Evolutionary conservation across 441 rosid species (phyloP).

Genomic region (Pelargonium cotyledonis): DNA sequence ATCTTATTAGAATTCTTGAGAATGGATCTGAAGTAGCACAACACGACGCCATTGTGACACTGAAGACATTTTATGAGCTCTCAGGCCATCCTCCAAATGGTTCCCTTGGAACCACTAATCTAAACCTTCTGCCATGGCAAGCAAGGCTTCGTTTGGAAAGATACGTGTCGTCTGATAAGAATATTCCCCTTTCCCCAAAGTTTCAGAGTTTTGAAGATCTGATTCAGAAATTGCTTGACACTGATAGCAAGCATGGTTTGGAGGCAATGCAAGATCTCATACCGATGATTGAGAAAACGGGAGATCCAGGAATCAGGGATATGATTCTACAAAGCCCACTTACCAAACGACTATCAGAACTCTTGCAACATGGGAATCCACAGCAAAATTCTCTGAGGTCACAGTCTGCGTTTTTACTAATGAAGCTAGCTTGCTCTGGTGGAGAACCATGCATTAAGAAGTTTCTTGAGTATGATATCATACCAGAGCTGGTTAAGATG

Average conservation of each 20-base stretch:
- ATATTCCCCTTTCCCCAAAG: constrained; percentile 8
- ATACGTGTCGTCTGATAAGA: constrained; percentile 14
- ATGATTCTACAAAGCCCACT: constrained; percentile 23
- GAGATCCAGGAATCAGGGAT: constrained; percentile 18
- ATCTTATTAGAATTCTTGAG: too few species aligned
- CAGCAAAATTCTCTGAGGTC: constrained; percentile 22
- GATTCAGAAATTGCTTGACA: constrained; percentile 17
- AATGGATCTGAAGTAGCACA: too few species aligned
- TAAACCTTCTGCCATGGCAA: constrained; percentile 26
- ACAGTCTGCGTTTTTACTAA: constrained; percentile 23
- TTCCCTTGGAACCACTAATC: constrained; percentile 20
- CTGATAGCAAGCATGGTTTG: constrained; percentile 11
- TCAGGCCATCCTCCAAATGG: constrained; percentile 13
- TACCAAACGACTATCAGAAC: constrained; percentile 19
- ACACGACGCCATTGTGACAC: too few species aligned
- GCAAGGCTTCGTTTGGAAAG: constrained; percentile 22
- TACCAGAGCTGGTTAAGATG: constrained; percentile 22
- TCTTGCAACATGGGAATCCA: constrained; percentile 15
- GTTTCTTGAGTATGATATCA: constrained; percentile 19
- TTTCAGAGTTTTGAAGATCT: constrained; percentile 21
- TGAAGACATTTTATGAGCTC: too few species aligned
- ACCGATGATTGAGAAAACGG: constrained; percentile 28
- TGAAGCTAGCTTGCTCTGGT: constrained; percentile 24
- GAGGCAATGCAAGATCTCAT: constrained; percentile 26
- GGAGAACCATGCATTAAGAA: constrained; percentile 23